phyloP scores from a whole-genome alignment of 129 eudicot genomes.

The Heracleum sosnowskyi region DNA sequence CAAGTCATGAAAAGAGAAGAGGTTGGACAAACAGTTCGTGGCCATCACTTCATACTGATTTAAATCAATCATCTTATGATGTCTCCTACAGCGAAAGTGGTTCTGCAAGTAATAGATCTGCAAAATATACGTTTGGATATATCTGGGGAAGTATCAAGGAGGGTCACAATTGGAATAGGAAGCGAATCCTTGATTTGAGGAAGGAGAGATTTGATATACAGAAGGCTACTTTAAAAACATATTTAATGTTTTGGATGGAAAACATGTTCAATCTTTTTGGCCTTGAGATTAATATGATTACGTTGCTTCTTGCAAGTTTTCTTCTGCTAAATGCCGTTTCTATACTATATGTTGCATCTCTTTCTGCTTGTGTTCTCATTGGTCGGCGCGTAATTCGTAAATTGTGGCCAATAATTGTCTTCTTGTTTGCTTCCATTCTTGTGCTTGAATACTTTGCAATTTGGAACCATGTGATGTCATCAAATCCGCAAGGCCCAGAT shows the following conservation, averaged over 20 bases:
- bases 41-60: conserved; percentile 43
- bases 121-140: conserved; percentile 50
- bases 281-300: conserved; percentile 96
- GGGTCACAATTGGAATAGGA: conserved; percentile 80
- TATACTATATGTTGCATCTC: conserved; percentile 69
- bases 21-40: conserved; percentile 43
- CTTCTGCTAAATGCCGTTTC: conserved; percentile 77
- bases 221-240: conserved; percentile 68
- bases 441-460: conserved; percentile 71
- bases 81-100: conserved; percentile 20
- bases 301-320: conserved; percentile 76
- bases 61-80: conserved; percentile 22
- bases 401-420: conserved; percentile 76
- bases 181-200: conserved; percentile 48
- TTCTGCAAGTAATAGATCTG: conserved; percentile 31
- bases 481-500: conserved; percentile 21
- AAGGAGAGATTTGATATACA: conserved; percentile 88
- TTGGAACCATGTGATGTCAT: conserved; percentile 56
- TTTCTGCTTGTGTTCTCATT: conserved; percentile 77
- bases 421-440: conserved; percentile 72
- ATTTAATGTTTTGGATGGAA: conserved; percentile 89
- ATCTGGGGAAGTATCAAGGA: conserved; percentile 69
- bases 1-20: conserved; percentile 24
- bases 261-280: conserved; percentile 96
- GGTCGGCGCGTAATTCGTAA: conserved; percentile 59